phyloP scores from a whole-genome alignment of 2,329 filamentous ascomycete species.

The Dichotomopilus funicola region DNA sequence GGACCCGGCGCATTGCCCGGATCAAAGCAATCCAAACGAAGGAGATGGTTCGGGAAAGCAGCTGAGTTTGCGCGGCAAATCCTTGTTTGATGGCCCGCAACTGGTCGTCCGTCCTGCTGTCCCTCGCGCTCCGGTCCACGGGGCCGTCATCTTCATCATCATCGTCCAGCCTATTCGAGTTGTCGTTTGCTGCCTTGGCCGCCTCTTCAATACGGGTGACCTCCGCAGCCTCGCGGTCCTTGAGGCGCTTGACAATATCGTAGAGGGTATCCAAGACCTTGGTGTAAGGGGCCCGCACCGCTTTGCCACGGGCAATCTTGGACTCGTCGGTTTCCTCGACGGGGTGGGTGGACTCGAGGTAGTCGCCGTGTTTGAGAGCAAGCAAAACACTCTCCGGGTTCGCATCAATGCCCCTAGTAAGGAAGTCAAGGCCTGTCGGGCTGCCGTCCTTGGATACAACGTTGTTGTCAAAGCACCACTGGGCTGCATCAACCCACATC shows the following conservation, averaged over 20 bases:
- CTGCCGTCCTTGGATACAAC: conserved; percentile 54
- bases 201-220: conserved; percentile 51
- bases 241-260: conserved; percentile 68
- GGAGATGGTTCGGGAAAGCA: conserved; percentile 78
- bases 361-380: conserved; percentile 82
- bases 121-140: conserved; percentile 34
- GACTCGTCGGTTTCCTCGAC: conserved; percentile 70
- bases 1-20: conserved; percentile 86
- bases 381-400: conserved; percentile 92
- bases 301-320: conserved; percentile 67
- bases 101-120: conserved; percentile 59
- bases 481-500: conserved; percentile 90
- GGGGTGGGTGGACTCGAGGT: conserved; percentile 71
- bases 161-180: conserved; percentile 19
- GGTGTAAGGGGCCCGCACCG: conserved; percentile 78
- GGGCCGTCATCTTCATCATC: conserved; percentile 47
- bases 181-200: conserved; percentile 29
- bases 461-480: conserved; percentile 81
- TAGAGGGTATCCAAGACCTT: conserved; percentile 83
- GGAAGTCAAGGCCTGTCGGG: conserved; percentile 62
- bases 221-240: conserved; percentile 54
- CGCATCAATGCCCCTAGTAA: conserved; percentile 74
- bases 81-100: conserved; percentile 57
- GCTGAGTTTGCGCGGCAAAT: conserved; percentile 64
- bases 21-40: conserved; percentile 94